A percentile compares a stretch with the other conserved stretches of the same genome.
Conservation (phyloP, 2,329 filamentous ascomycete species). For the Periconia digitata region DNA sequence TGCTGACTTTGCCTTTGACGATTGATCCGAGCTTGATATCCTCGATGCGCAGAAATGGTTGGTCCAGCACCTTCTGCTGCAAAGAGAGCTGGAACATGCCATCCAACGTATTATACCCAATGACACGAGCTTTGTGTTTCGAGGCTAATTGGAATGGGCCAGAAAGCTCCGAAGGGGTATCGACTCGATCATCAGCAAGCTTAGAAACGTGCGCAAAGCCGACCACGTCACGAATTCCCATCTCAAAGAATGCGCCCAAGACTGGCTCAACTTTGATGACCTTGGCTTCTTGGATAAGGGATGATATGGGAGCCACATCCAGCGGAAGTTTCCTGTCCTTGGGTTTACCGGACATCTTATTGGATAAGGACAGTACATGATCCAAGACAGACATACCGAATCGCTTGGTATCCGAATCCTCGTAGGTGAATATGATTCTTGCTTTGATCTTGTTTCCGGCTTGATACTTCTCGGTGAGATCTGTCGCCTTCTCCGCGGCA, state of each 20-base stretch:
- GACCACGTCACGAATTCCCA: slow-evolving; percentile 67
- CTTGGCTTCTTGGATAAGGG: slow-evolving; percentile 74
- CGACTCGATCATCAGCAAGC: slow-evolving; percentile 86
- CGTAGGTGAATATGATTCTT: slow-evolving; percentile 85
- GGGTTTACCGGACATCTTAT: slow-evolving; percentile 39
- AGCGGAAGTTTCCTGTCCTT: slow-evolving; percentile 56
- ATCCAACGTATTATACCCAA: slow-evolving; percentile 86
- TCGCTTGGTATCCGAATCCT: slow-evolving; percentile 75
- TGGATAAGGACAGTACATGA: slow-evolving; percentile 72
- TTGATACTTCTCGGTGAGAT: slow-evolving; percentile 78
- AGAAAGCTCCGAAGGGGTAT: slow-evolving; percentile 72
- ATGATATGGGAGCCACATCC: slow-evolving; percentile 68
- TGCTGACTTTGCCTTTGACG: slow-evolving; percentile 81
- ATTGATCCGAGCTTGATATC: slow-evolving; percentile 81
- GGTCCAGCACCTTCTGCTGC: slow-evolving; percentile 78
- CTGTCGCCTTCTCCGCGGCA: slow-evolving; percentile 65
- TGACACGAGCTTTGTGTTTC: slow-evolving; percentile 75
- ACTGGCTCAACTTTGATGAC: slow-evolving; percentile 78
- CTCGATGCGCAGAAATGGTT: slow-evolving; percentile 87
- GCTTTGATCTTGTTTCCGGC: slow-evolving; percentile 81
- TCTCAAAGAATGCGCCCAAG: slow-evolving; percentile 77
- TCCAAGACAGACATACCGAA: slow-evolving; percentile 85
- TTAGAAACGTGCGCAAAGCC: slow-evolving; percentile 95
- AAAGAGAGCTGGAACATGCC: slow-evolving; percentile 84
- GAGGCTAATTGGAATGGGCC: slow-evolving; percentile 79